Base-by-base conservation (phyloP, 2,329 filamentous ascomycete genomes). In the Pseudocercospora vitis region DNA sequence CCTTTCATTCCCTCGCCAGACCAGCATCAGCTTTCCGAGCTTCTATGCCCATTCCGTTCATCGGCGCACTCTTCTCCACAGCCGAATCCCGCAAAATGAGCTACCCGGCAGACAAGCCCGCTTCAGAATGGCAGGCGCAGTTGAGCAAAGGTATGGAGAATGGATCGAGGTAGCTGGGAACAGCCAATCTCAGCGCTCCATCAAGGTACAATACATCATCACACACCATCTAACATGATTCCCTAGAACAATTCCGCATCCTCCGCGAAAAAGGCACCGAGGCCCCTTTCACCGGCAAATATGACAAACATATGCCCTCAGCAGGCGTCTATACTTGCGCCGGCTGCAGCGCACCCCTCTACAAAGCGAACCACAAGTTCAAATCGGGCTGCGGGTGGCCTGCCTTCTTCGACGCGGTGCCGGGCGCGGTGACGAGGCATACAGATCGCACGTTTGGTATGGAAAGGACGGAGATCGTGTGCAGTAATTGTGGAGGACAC, bases 341-440 rank as follows among this genome's bases (percentile, higher is more conserved):
- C 14, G 94, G 83, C 48, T 99, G 94, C 78, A 73, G 85, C 23
- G 82, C 91, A 6, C 91, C 94, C 4, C 83, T 99, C 14, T 99
- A 99, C 82, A 92, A 86, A 72, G 91, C 94, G 23, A 81, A 81
- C 59, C 91, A 96, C 75, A 99, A 99, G 73, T 99, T 99, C 81
- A 89, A 89, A 73, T 95, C 89, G 14, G 90, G 91, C 35, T 99
- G 94, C 73, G 94, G 94, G 57, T 99, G 94, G 94, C 94, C 94
- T 0, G 94, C 94, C 9, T 99, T 97, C 75, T 99, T 92, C 70
- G 94, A 99, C 73, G 92, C 87, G 61, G 83, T 99, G 48, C 92
- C 94, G 0, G 91, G 91, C 2, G 92, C 92, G 0, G 90, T 99
- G 9, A 89, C 83, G 29, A 80, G 92, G 58, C 87, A 92, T 67